Base-by-base conservation (phyloP, 1,284 basidiomycete species). In the Omphalotus olearius region DNA sequence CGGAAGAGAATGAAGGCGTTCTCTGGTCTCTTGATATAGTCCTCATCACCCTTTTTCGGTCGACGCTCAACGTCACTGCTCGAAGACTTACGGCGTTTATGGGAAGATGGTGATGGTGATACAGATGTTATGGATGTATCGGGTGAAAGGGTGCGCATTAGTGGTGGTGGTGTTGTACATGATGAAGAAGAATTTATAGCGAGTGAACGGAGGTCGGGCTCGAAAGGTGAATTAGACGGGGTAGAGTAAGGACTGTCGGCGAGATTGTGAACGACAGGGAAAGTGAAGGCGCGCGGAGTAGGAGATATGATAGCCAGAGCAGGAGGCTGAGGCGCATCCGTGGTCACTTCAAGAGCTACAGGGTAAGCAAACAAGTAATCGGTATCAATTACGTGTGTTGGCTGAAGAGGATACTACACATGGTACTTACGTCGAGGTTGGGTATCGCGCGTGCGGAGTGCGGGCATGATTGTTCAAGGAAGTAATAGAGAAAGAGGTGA, bases 1-100 rank as follows among this genome's bases (percentile, higher is more conserved):
- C 86, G 78, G 76, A 88, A 88, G 49, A 88, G 75, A 64, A 88
- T 88, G 74, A 88, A 88, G 18, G 86, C 86, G 62, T 88, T 88
- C 69, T 88, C 85, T 3, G 85, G 85, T 26, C 86, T 79, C 66
- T 88, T 88, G 70, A 88, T 80, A 64, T 88, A 88, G 65, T 86
- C 84, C 51, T 85, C 83, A 66, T 88, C 86, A 61, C 85, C 86
- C 69, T 82, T 85, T 69, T 79, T 85, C 4, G 85, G 85, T 57
- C 85, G 74, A 56, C 82, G 82, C 60, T 86, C 83, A 68, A 73
- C 68, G 60, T 78, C 73, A 64, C 79, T 78, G 66, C 73, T 74
- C 59, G 76, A 76, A 57, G 64, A 50, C 26, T 25, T 44, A 18
- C 16, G 41, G 47, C 81, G 79, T 66, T 79, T 79, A 58, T 80